Conservation (phyloP, 2,329 filamentous ascomycete species). For the Paraphaeosphaeria minitans region DNA sequence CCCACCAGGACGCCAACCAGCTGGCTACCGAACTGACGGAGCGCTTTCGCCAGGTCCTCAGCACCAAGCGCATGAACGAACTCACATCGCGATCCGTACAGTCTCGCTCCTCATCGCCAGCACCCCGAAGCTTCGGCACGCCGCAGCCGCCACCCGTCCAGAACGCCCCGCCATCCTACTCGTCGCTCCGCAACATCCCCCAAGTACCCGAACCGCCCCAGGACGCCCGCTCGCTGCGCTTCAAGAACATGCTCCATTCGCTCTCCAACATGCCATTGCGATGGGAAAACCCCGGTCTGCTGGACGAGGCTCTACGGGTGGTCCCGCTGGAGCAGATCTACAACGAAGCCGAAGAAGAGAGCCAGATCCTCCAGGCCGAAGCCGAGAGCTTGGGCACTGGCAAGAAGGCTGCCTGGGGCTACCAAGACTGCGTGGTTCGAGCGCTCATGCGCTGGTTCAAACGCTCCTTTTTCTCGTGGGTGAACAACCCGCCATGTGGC, state of each 20-base stretch:
- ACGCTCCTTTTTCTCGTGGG: conserved; percentile 91
- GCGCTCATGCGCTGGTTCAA: conserved; percentile 96
- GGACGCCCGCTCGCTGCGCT: conserved; percentile 55
- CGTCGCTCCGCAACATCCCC: conserved; percentile 67
- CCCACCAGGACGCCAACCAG: conserved; percentile 35
- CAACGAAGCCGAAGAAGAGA: conserved; percentile 90
- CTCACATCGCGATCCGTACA: conserved; percentile 66
- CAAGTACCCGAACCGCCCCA: conserved; percentile 75
- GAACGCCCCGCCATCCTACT: conserved; percentile 62
- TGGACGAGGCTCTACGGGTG: conserved; percentile 86
- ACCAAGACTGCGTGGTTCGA: conserved; percentile 94
- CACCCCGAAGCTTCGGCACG: conserved; percentile 54
- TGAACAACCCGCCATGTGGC: conserved; percentile 90
- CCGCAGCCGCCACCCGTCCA: conserved; percentile 41
- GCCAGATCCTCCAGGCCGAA: conserved; percentile 83
- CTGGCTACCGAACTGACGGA: conserved; percentile 76
- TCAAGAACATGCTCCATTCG: conserved; percentile 76
- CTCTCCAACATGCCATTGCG: conserved; percentile 87
- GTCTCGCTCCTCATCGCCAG: conserved; percentile 65
- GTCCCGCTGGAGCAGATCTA: conserved; percentile 93
- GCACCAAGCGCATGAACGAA: conserved; percentile 85
- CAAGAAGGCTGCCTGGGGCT: conserved; percentile 87
- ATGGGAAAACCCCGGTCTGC: conserved; percentile 92
- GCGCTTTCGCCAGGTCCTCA: conserved; percentile 85
- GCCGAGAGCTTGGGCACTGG: conserved; percentile 85